Evolutionary conservation across 768 basidiomycete genomes (phyloP), one percentile per base, ranked within the genome.

Genomic region (Fibroporia radiculosa): DNA sequence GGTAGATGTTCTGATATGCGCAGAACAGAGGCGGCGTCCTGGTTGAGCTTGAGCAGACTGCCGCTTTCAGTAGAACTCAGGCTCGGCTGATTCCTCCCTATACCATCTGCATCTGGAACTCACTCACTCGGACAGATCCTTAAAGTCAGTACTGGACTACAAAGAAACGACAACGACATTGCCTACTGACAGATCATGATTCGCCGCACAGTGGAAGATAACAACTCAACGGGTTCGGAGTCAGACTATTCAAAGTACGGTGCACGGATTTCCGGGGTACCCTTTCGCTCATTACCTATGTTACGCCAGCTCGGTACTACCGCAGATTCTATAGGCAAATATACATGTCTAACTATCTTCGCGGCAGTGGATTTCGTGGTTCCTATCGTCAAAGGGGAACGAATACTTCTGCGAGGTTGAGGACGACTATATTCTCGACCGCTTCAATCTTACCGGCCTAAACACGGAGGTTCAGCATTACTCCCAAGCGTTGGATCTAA

Each of bases 351-450:
- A 4, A 31, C 39, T 40, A 19, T 45, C 26, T 14, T 19, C 16
- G 8, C 23, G 13, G 12, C 54, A 93, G 90, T 97, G 93, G 93
- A 93, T 95, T 55, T 91, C 92, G 3, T 97, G 93, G 93, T 96
- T 97, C 59, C 71, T 97, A 4, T 89, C 90, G 18, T 93, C 91
- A 16, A 96, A 96, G 62, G 93, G 96, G 47, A 98, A 99, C 62
- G 96, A 99, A 69, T 99, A 99, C 70, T 98, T 97, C 59, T 96
- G 95, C 64, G 93, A 98, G 71, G 92, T 98, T 50, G 96, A 97
- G 62, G 96, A 98, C 60, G 95, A 98, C 66, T 98, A 97, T 63
- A 97, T 99, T 57, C 75, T 96, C 45, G 95, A 98, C 67, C 80
- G 93, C 42, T 97, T 99, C 77, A 98, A 99, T 66, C 72, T 99